Evolutionary conservation across 140 eudicot genomes (phyloP).

Genomic region (Eryngium alpinum): DNA sequence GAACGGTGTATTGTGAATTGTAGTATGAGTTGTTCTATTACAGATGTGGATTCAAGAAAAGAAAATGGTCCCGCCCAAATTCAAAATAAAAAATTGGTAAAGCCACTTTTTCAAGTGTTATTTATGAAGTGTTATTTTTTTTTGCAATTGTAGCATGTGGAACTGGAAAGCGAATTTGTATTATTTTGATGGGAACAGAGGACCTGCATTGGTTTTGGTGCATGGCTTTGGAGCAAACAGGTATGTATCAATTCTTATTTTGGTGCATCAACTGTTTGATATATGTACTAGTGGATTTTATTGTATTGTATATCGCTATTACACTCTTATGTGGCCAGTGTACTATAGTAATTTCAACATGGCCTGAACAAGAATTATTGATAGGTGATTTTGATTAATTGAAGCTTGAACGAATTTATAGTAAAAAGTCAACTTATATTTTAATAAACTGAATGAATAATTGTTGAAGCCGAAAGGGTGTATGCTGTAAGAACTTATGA

Average conservation of each 20-base stretch:
- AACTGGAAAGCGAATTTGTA: slow-evolving; percentile 91
- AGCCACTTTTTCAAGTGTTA: not conserved
- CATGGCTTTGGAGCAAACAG: slow-evolving; percentile 99
- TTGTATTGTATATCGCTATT: not conserved
- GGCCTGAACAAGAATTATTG: no score
- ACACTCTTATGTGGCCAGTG: not conserved
- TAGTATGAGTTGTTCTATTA: slow-evolving; percentile 8
- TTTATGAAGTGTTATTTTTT: no score
- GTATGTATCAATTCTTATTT: slow-evolving; percentile 63
- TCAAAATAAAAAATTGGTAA: slow-evolving; percentile 10
- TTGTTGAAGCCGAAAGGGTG: no score
- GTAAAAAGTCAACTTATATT: no score
- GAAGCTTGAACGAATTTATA: no score
- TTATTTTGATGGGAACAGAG: slow-evolving; percentile 65
- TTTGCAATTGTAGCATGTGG: slow-evolving; percentile 24
- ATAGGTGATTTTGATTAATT: no score
- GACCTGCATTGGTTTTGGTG: slow-evolving; percentile 76
- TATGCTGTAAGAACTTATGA: no score
- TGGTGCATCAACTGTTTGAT: slow-evolving; percentile 45
- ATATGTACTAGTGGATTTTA: slow-evolving; percentile 40
- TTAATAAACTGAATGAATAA: no score
- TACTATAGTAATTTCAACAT: no score
- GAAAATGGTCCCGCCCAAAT: not conserved
- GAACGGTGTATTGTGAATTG: not conserved
- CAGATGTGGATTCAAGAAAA: slow-evolving; percentile 11